phyloP scores from a whole-genome alignment of 768 basidiomycete genomes.

The Psilocybe cubensis region DNA sequence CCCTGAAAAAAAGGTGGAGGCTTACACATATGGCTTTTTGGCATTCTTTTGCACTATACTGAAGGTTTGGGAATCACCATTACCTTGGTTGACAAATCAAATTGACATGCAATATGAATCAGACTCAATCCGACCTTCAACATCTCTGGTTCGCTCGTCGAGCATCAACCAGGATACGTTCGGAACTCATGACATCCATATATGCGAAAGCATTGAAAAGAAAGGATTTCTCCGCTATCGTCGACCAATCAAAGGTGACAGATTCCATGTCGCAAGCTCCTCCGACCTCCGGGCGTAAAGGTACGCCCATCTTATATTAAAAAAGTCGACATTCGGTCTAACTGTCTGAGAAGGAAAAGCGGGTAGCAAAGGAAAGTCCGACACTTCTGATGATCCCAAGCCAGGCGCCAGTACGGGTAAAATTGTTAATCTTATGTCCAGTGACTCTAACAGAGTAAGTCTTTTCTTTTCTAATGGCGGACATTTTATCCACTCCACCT shows the following conservation, averaged over 20 bases:
- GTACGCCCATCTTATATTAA: slow-evolving; percentile 12
- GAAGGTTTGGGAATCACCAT: background rate
- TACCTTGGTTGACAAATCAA: too few relatives aligned
- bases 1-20: slow-evolving; percentile 53
- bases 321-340: slow-evolving; percentile 22
- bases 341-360: slow-evolving; percentile 25
- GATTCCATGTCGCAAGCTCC: slow-evolving; percentile 28
- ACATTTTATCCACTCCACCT: background rate
- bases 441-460: slow-evolving; percentile 64
- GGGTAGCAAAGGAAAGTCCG: slow-evolving; percentile 34
- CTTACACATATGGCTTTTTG: slow-evolving; percentile 82
- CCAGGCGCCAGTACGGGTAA: slow-evolving; percentile 87
- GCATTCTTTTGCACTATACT: slow-evolving; percentile 63
- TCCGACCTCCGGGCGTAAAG: slow-evolving; percentile 11
- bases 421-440: slow-evolving; percentile 89
- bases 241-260: slow-evolving; percentile 39
- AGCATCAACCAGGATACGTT: slow-evolving; percentile 70
- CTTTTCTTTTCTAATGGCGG: background rate
- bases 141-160: slow-evolving; percentile 84
- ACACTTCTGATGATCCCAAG: slow-evolving; percentile 56
- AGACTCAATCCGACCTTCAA: slow-evolving; percentile 67
- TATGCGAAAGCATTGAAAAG: slow-evolving; percentile 89
- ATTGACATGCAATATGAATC: slow-evolving; percentile 17
- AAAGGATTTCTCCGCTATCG: slow-evolving; percentile 80
- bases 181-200: slow-evolving; percentile 84